These are phyloP conservation scores for Leccinum pallidistipes DNA, from an alignment of 1,284 basidiomycete genomes.

Conservation along the genomic window DNA sequence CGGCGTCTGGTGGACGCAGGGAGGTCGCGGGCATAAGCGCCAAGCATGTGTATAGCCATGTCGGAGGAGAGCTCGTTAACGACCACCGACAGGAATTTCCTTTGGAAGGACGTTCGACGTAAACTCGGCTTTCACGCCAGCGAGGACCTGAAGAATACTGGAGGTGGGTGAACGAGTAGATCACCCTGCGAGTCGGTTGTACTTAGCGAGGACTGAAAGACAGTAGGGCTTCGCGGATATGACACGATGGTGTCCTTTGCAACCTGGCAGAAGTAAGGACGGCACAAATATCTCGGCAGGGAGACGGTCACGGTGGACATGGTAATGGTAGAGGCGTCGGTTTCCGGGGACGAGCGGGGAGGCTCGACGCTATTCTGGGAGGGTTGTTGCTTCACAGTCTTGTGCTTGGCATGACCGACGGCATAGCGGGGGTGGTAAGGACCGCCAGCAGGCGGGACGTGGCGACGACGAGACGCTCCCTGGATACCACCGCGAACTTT, in stretches of 20 bases:
- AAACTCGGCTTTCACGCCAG: conserved; percentile 27
- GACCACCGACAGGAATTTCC: conserved; percentile 21
- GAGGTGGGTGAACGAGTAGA: conserved; percentile 12
- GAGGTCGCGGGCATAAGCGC: conserved; percentile 40
- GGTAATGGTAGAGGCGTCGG: conserved; percentile 3
- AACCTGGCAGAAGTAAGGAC: conserved; percentile 21
- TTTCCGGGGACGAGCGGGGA: conserved; percentile 9
- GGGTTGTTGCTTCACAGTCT: conserved; percentile 3
- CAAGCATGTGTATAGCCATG: conserved; percentile 57
- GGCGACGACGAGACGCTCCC: conserved; percentile 32
- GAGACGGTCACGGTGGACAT: conserved; percentile 5
- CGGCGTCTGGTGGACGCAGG: conserved; percentile 31
- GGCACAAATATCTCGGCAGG: conserved; percentile 27
- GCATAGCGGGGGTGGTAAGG: conserved; percentile 26
- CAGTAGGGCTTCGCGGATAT: conserved; percentile 31
- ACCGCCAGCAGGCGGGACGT: conserved; percentile 24
- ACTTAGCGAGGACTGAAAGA: conserved; percentile 33
- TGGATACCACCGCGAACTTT: conserved; percentile 32
- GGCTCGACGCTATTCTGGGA: conserved; percentile 14
- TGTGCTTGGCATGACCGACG: conserved; percentile 29
- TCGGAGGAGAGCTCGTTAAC: conserved; percentile 35
- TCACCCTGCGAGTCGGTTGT: fast-evolving
- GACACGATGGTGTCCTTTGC: conserved; percentile 14
- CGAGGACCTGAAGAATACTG: conserved; percentile 35
- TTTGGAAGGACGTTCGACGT: conserved; percentile 29